Percentiles rank a stretch among this genome's conserved stretches.
phyloP scores from a whole-genome alignment of 495 filamentous ascomycete genomes.

The Xylaria flabelliformis region DNA sequence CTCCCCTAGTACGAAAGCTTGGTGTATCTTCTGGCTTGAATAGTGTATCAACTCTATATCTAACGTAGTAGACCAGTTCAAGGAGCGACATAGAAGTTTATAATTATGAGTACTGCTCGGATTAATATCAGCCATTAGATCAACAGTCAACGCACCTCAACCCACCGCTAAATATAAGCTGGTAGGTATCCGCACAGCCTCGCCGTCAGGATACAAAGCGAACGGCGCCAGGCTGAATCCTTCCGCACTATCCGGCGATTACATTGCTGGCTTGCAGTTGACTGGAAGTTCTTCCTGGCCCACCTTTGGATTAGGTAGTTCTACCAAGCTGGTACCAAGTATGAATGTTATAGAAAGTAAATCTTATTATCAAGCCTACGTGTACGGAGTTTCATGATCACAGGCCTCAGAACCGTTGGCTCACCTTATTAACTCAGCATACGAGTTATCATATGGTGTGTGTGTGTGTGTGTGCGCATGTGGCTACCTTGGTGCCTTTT shows the following conservation, averaged over 20 bases:
- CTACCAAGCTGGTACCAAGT: not conserved
- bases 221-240: not conserved
- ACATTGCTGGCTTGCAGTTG: not conserved
- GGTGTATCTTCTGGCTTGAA: not conserved
- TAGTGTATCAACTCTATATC: not conserved
- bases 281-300: not conserved
- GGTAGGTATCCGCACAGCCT: not conserved
- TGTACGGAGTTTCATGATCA: not conserved
- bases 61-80: not conserved
- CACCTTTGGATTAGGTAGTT: not conserved
- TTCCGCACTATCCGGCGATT: not conserved
- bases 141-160: not conserved
- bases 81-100: not conserved
- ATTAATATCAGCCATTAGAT: not conserved
- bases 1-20: not conserved
- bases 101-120: not conserved
- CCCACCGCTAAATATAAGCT: not conserved
- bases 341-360: too few relatives aligned
- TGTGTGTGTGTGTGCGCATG: not conserved
- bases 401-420: too few relatives aligned
- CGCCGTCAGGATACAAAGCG: not conserved
- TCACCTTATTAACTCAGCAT: not conserved
- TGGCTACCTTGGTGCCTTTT: not conserved
- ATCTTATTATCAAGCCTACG: too few relatives aligned
- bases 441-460: not conserved